Conservation (phyloP, 371 early-diverging fungal genomes). For the Batkoa obscura region DNA sequence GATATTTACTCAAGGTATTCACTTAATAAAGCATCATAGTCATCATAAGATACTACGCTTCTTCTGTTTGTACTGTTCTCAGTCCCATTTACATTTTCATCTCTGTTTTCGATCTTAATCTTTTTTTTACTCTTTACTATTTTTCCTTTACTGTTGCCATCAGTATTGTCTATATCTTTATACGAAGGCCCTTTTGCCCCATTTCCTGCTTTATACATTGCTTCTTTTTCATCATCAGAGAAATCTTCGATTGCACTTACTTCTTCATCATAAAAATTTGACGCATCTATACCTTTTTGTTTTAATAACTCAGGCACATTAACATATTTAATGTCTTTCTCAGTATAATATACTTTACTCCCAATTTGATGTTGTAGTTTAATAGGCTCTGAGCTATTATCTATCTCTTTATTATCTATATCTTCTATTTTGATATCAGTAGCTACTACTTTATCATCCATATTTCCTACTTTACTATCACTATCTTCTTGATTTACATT, state of each 20-base stretch:
- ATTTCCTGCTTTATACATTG: too few species aligned
- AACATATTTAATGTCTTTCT: neutral
- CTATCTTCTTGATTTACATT: neutral
- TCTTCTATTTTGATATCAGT: neutral
- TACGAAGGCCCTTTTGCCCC: too few species aligned
- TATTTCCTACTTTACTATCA: neutral
- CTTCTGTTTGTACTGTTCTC: too few species aligned
- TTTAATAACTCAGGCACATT: neutral
- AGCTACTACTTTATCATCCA: neutral
- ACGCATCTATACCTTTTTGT: conserved; percentile 1
- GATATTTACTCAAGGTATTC: too few species aligned
- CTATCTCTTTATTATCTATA: neutral
- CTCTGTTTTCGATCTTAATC: too few species aligned
- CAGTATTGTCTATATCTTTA: too few species aligned
- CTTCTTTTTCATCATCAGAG: neutral
- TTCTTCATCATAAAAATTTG: conserved; percentile 1
- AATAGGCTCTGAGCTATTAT: neutral
- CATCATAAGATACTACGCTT: too few species aligned
- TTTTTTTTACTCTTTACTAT: too few species aligned
- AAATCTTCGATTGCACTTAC: neutral
- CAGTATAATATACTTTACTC: neutral
- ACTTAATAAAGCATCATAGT: too few species aligned
- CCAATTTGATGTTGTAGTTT: neutral
- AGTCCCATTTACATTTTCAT: too few species aligned
- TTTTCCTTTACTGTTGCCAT: too few species aligned